Evolutionary conservation across 2,329 filamentous ascomycete species (phyloP), one percentile per base, ranked within the genome.

Genomic region (Ploettnerulaceae sp.): DNA sequence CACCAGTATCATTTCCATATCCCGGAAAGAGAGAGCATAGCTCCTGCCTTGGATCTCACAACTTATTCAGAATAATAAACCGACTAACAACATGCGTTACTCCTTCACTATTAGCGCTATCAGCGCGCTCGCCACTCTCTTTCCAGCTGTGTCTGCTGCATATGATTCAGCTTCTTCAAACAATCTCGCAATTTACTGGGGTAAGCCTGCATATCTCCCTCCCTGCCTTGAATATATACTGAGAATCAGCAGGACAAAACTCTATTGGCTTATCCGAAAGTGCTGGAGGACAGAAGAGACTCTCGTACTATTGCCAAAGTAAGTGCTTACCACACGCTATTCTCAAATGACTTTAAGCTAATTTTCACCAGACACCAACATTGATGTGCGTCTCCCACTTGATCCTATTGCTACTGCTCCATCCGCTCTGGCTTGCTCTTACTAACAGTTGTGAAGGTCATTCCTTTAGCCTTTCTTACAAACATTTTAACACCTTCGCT

Each of bases 181-280:
- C 39, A 85, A 84, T 56, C 60, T 86, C 44, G 80, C 75, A 20
- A 70, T 84, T 1, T 86, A 86, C 63, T 86, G 82, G 82, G 82
- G 81, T 68, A 64, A 57, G 64, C 44, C 45, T 28, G 34, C n/a
- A 24, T 18, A 6, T 26, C 9, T 18, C 15, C 17, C 31, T 33
- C 11, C 12, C 14, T 28, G 15, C 17, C 7, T 12, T 14, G 20
- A 22, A 41, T 6, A 40, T 15, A 40, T 8, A 9, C 21, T 53
- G 8, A 59, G 28, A 38, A 25, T 69, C 42, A 43, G 25, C 45
- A 67, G 61, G 74, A 4, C 82, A 86, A 59, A 85, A 86, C 61
- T 85, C 81, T 0, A 72, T 69, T 52, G 66, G 69, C 7, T 67
- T 71, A 48, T 68, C 67, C 3, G 64, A 58, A 14, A 71, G 71